phyloP scores from a whole-genome alignment of 1,139 yeast species.

The Zygoascus sp. region DNA sequence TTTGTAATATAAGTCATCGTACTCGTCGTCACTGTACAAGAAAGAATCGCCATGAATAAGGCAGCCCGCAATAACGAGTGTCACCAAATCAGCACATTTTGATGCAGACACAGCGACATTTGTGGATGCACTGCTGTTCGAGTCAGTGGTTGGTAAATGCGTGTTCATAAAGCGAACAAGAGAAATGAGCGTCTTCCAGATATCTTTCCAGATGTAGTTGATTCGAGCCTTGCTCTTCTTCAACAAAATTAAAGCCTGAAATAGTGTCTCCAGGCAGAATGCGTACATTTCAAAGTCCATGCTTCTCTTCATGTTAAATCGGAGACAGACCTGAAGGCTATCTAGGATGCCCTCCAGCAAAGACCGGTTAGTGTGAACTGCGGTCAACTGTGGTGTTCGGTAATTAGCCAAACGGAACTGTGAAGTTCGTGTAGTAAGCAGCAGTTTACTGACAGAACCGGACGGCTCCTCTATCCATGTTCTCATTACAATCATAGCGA shows the following conservation, averaged over 20 bases:
- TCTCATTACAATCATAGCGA: constrained; percentile 31
- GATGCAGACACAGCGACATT: constrained; percentile 15
- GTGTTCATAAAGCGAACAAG: constrained; percentile 28
- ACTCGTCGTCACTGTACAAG: constrained; percentile 30
- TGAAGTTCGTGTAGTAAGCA: constrained; percentile 20
- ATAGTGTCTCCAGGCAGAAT: constrained; percentile 27
- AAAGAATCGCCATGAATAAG: constrained; percentile 35
- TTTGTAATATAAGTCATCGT: constrained; percentile 35
- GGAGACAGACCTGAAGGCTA: constrained; percentile 30
- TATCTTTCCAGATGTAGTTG: constrained; percentile 37
- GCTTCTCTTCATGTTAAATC: constrained; percentile 32
- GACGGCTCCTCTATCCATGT: constrained; percentile 32
- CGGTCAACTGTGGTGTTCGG: constrained; percentile 27
- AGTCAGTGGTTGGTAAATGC: constrained; percentile 20
- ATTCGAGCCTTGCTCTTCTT: constrained; percentile 21
- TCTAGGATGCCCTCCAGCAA: constrained; percentile 36
- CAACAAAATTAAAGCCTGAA: constrained; percentile 28
- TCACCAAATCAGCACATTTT: constrained; percentile 25
- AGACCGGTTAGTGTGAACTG: constrained; percentile 23
- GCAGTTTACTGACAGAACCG: constrained; percentile 21
- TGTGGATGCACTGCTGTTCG: not conserved
- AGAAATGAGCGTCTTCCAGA: constrained; percentile 36
- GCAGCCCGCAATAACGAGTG: constrained; percentile 29
- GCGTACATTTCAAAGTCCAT: constrained; percentile 33
- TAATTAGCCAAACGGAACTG: constrained; percentile 27